Conservation (phyloP, 768 basidiomycete genomes). For the Hericium erinaceus region DNA sequence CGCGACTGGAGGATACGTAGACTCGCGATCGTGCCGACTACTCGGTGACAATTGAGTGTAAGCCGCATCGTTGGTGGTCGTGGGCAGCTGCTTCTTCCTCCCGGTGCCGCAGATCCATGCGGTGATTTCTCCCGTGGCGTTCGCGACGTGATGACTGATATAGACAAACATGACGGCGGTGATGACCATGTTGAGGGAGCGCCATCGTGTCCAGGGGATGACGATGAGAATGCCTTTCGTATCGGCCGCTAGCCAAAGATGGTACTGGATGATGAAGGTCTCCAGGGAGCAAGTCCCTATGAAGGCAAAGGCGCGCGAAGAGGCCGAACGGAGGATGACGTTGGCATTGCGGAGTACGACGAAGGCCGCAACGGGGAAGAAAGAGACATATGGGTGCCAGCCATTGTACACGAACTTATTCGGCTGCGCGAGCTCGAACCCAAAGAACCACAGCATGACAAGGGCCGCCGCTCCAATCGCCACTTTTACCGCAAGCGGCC, state of each 20-base stretch:
- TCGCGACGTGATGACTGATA: conserved; percentile 65
- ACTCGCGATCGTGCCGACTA: neutral
- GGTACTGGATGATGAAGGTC: conserved; percentile 87
- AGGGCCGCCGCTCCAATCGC: conserved; percentile 42
- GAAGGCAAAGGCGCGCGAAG: conserved; percentile 65
- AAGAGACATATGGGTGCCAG: conserved; percentile 79
- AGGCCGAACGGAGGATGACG: conserved; percentile 56
- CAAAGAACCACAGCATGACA: conserved; percentile 67
- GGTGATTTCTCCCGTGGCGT: conserved; percentile 68
- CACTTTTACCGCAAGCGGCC: conserved; percentile 44
- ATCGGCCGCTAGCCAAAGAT: conserved; percentile 78
- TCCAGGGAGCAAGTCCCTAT: conserved; percentile 85
- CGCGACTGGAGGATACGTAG: neutral
- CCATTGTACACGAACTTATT: conserved; percentile 81
- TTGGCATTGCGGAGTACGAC: conserved; percentile 70
- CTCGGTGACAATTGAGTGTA: neutral
- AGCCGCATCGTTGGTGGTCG: conserved; percentile 10
- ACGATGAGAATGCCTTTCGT: conserved; percentile 75
- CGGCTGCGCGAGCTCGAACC: conserved; percentile 67
- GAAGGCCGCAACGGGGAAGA: conserved; percentile 74
- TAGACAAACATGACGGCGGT: conserved; percentile 76
- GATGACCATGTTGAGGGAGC: conserved; percentile 69
- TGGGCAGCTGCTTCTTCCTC: conserved; percentile 16
- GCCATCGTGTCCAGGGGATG: conserved; percentile 63
- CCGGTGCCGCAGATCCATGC: conserved; percentile 38